Base-by-base conservation (phyloP, 2,329 filamentous ascomycete species). In the Acephala macrosclerotiorum region DNA sequence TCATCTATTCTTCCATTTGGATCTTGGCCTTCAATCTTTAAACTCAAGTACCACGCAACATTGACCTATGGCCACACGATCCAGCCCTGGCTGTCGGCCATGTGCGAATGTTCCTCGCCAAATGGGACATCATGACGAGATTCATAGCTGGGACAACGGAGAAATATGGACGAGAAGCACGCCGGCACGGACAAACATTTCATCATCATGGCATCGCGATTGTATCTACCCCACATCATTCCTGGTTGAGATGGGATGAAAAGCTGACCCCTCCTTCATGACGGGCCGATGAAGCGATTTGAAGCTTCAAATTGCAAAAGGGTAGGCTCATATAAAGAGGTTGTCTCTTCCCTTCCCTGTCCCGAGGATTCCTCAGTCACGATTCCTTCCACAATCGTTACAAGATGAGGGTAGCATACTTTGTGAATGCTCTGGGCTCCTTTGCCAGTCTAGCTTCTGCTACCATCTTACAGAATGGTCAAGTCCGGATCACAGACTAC, bases 401-500 rank as follows among this genome's bases (percentile, higher is more conserved):
- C 20, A 60, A 47, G 25, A 60, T 60, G 58, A 49, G 33, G 40
- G 22, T 49, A 29, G 3, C 58, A 33, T 29, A 2, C 12, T 7
- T 29, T 20, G 20, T 49, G n/a, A 18, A 14, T 8, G 51, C n/a
- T 5, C 29, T 58, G 14, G 16, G 35, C 36, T 25, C 58, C 14
- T 33, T 55, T 49, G 53, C 51, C 56, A 63, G 51, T 40, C 58
- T 58, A 18, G 62, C 60, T 42, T 66, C 65, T 55, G 66, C 72
- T n/a, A 73, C 71, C 14, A 75, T 75, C n/a, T 63, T 68, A 18
- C 70, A 75, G 57, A 75, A 75, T 65, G 70, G 68, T 20, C 81
- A 82, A 69, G 75, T 79, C 11, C 77, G 79, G 26, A 71, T 73
- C 29, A 81, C 79, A 0, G 68, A 81, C 67, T 83, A 79, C 58